Evolutionary conservation across 805 yeast species (phyloP).

Genomic region (Myxozyma neglecta): DNA sequence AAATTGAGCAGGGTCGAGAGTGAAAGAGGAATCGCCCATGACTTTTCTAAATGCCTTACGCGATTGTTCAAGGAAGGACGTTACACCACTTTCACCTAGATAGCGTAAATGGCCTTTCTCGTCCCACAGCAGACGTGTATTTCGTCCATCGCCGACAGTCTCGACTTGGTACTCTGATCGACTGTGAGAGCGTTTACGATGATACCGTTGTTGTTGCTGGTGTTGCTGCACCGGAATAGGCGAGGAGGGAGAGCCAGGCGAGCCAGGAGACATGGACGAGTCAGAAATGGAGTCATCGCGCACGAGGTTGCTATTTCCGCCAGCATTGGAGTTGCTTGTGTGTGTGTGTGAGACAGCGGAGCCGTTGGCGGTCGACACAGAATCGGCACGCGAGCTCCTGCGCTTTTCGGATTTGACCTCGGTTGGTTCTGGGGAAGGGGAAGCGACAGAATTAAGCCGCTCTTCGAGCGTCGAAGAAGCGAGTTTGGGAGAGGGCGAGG

Average conservation of each 20-base stretch:
- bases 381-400: background rate
- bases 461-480: constrained; percentile 2
- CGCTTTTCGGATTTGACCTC: constrained; percentile 3
- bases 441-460: background rate
- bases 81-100: constrained; percentile 48
- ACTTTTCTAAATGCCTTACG: constrained; percentile 42
- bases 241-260: constrained; percentile 21
- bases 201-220: constrained; percentile 23
- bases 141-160: constrained; percentile 30
- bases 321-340: background rate
- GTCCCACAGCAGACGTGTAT: constrained; percentile 43
- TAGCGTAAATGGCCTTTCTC: constrained; percentile 44
- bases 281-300: constrained; percentile 5
- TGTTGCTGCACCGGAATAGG: constrained; percentile 25
- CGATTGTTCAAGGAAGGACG: constrained; percentile 46
- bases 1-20: constrained; percentile 44
- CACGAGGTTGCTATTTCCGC: background rate
- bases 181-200: constrained; percentile 21
- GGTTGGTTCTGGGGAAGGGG: constrained; percentile 2
- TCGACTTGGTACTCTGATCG: constrained; percentile 29
- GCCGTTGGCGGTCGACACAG: background rate
- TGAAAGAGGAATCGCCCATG: constrained; percentile 42
- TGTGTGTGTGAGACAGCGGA: background rate
- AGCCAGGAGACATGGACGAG: constrained; percentile 6
- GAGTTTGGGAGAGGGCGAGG: constrained; percentile 23